Evolutionary conservation across 1,284 basidiomycete species (phyloP).

Genomic region (Pyrrhoderma lamaoense): DNA sequence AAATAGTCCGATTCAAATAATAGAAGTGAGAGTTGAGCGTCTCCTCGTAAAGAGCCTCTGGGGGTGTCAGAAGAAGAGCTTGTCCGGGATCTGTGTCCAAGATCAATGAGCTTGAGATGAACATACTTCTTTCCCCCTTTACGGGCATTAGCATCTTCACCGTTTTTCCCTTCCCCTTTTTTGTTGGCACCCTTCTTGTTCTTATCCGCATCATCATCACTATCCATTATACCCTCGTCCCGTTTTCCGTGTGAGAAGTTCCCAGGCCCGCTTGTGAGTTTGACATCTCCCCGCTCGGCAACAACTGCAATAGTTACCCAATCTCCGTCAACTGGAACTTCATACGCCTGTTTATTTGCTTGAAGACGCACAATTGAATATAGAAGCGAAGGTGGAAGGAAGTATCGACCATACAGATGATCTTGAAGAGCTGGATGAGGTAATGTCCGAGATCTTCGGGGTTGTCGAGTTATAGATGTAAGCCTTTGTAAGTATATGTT

Average conservation of each 20-base stretch:
- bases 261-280: conserved; percentile 58
- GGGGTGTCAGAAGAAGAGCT: conserved; percentile 37
- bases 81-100: conserved; percentile 47
- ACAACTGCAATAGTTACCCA: conserved; percentile 89
- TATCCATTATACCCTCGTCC: conserved; percentile 24
- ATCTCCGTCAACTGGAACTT: conserved; percentile 86
- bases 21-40: conserved; percentile 76
- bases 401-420: conserved; percentile 80
- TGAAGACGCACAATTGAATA: conserved; percentile 80
- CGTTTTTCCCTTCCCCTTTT: conserved; percentile 15
- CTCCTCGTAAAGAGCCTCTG: conserved; percentile 51
- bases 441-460: conserved; percentile 59
- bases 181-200: background rate
- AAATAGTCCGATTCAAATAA: conserved; percentile 82
- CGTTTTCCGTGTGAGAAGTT: conserved; percentile 20
- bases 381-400: conserved; percentile 78
- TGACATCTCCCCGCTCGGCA: conserved; percentile 74
- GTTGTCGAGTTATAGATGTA: background rate
- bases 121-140: conserved; percentile 76
- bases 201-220: conserved; percentile 8
- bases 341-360: conserved; percentile 76
- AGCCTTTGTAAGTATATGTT: too few relatives aligned
- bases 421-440: conserved; percentile 74
- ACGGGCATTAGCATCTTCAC: conserved; percentile 29
- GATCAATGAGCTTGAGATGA: conserved; percentile 81